Conservation (phyloP, 2,329 filamentous ascomycete genomes). For the Tolypocladium ophioglossoides region DNA sequence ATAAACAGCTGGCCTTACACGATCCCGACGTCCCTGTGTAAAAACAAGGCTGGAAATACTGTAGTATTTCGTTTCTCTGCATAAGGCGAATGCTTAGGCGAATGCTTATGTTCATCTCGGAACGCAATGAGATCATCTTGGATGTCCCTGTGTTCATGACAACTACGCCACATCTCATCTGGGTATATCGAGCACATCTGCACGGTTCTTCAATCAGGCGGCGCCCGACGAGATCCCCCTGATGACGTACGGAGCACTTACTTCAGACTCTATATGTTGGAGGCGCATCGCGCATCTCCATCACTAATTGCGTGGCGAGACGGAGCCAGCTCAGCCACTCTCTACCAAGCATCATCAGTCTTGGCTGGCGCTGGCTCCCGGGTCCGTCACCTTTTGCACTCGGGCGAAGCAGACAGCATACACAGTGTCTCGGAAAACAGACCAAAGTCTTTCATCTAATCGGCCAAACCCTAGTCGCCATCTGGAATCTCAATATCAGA, state of each 20-base stretch:
- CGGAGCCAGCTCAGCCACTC: background rate
- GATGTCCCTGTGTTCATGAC: too few relatives aligned
- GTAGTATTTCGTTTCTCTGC: too few relatives aligned
- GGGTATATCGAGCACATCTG: background rate
- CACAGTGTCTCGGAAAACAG: background rate
- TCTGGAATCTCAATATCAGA: constrained; percentile 1
- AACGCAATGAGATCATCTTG: too few relatives aligned
- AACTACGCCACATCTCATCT: too few relatives aligned
- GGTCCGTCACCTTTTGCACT: background rate
- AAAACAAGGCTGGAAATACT: too few relatives aligned
- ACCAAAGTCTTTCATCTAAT: background rate
- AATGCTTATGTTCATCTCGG: too few relatives aligned
- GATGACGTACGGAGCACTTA: background rate
- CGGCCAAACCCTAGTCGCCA: background rate
- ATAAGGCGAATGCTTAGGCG: too few relatives aligned
- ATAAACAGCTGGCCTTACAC: too few relatives aligned
- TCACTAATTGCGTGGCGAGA: background rate
- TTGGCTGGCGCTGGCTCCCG: background rate
- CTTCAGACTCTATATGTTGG: background rate
- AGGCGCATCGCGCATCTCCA: background rate
- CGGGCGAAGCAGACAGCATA: background rate
- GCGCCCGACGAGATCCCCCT: background rate
- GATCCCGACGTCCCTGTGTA: too few relatives aligned
- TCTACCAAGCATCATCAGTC: background rate
- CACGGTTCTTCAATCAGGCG: background rate